Evolutionary conservation across 805 yeast species (phyloP).

Genomic region (Ogataea ganodermae): DNA sequence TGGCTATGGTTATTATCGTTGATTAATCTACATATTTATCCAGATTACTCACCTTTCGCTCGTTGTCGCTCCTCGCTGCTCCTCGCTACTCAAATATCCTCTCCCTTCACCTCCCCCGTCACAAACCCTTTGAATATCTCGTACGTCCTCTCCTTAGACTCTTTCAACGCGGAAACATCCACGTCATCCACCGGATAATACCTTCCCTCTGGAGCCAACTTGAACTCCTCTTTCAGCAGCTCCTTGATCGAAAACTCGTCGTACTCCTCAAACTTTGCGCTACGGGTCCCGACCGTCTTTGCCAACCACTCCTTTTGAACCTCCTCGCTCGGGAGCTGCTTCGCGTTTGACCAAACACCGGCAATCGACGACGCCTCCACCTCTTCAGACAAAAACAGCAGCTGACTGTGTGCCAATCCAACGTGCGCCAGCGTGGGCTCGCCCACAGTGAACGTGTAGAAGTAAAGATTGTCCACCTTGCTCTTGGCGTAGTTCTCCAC

Average conservation of each 20-base stretch:
- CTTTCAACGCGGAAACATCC: background rate
- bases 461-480: constrained; percentile 21
- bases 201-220: constrained; percentile 9
- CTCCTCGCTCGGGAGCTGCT: constrained; percentile 4
- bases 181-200: constrained; percentile 3
- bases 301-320: constrained; percentile 8
- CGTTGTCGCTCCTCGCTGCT: background rate
- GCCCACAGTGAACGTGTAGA: constrained; percentile 36
- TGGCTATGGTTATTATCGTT: too few species aligned
- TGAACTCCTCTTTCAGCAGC: constrained; percentile 7
- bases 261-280: constrained; percentile 5
- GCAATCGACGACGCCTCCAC: constrained; percentile 50
- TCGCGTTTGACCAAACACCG: constrained; percentile 50
- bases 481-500: constrained; percentile 4
- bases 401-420: constrained; percentile 41
- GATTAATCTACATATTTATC: too few species aligned
- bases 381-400: constrained; percentile 49
- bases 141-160: constrained; percentile 5
- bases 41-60: too few species aligned
- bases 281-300: background rate
- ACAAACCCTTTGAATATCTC: constrained; percentile 1
- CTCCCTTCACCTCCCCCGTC: background rate
- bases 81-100: background rate
- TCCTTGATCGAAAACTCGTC: constrained; percentile 8
- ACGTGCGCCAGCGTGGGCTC: constrained; percentile 44